Conservation (phyloP, 768 basidiomycete genomes). For the Russula lepida region DNA sequence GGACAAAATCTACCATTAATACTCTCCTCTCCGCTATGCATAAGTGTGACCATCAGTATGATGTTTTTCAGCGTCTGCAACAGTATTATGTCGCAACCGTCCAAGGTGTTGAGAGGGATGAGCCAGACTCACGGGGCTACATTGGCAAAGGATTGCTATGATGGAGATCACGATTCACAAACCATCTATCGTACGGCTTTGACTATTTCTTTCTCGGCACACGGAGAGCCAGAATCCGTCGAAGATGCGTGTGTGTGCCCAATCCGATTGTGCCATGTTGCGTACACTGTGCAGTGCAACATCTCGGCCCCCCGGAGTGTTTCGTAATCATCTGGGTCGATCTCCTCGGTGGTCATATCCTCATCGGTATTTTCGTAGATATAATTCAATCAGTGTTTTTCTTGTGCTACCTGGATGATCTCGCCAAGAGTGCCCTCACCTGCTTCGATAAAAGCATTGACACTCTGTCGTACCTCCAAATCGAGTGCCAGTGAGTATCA, state of each 20-base stretch:
- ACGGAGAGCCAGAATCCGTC: constrained; percentile 73
- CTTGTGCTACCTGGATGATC: constrained; percentile 51
- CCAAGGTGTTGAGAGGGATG: too few relatives aligned
- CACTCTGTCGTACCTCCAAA: constrained; percentile 58
- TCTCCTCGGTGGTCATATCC: constrained; percentile 10
- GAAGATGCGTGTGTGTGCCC: constrained; percentile 61
- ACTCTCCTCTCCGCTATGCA: too few relatives aligned
- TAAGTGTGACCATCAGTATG: too few relatives aligned
- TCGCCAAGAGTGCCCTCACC: constrained; percentile 61
- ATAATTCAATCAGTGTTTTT: constrained; percentile 61
- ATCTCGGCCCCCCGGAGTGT: constrained; percentile 38
- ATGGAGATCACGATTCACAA: too few relatives aligned
- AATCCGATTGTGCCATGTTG: constrained; percentile 57
- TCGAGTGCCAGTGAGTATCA: constrained; percentile 37
- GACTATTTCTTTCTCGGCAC: too few relatives aligned
- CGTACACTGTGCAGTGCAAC: constrained; percentile 36
- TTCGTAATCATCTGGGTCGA: constrained; percentile 22
- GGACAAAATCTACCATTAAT: too few relatives aligned
- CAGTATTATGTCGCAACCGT: too few relatives aligned
- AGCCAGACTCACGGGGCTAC: too few relatives aligned
- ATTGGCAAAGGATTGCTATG: too few relatives aligned
- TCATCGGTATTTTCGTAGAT: constrained; percentile 29
- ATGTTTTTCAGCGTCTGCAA: too few relatives aligned
- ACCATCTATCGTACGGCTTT: too few relatives aligned
- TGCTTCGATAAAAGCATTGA: constrained; percentile 67